Conservation (phyloP, 148 eudicot genomes). For the Chenopodium quinoa region DNA sequence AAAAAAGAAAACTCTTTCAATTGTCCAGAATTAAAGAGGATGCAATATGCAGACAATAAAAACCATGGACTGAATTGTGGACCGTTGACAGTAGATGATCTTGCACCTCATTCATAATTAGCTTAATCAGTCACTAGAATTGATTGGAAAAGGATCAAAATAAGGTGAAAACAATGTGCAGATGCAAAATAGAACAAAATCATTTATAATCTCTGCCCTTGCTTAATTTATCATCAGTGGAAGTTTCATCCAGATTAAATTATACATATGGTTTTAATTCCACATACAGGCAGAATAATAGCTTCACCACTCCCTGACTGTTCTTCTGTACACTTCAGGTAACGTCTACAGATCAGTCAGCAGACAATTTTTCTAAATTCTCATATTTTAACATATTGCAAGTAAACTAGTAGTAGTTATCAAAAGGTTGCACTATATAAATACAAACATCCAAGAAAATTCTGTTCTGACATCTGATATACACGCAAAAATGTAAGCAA, state of each 20-base stretch:
- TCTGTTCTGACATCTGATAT: neutral
- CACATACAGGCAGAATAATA: neutral
- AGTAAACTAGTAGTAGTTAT: neutral
- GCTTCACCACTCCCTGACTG: neutral
- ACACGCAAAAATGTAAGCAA: neutral
- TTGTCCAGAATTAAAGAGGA: neutral
- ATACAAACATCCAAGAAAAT: neutral
- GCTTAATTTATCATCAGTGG: neutral
- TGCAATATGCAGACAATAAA: neutral
- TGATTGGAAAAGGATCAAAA: neutral
- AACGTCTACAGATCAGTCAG: neutral
- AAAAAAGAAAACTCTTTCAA: neutral
- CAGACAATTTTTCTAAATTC: neutral
- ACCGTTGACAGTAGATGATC: neutral
- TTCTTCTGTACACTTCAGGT: neutral
- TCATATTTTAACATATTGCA: neutral
- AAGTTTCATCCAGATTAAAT: neutral
- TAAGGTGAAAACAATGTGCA: constrained; percentile 1
- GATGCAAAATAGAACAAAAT: neutral
- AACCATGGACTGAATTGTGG: neutral
- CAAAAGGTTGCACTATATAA: neutral
- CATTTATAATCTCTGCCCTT: neutral
- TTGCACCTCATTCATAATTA: neutral
- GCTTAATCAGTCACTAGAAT: neutral
- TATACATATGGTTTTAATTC: neutral